phyloP scores from a whole-genome alignment of 1,139 yeast genomes.

The Geotrichum cucujoidarum region DNA sequence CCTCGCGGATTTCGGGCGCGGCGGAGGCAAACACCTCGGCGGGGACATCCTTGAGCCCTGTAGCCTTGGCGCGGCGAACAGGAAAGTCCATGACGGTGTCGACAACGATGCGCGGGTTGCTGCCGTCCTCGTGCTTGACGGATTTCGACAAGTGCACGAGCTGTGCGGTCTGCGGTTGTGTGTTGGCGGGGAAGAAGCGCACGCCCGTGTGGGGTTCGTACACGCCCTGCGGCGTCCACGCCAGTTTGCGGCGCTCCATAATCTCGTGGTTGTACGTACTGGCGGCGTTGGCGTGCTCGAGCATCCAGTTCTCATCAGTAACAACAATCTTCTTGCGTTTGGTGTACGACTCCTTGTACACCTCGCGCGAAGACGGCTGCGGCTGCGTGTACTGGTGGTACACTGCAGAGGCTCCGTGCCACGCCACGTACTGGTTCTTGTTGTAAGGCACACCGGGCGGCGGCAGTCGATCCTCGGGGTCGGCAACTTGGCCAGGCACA shows the following conservation, averaged over 20 bases:
- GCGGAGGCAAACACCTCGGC: constrained; percentile 46
- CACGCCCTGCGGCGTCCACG: constrained; percentile 50
- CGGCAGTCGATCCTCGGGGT: constrained; percentile 56
- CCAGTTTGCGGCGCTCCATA: constrained; percentile 53
- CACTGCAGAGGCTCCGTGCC: constrained; percentile 47
- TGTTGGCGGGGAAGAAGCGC: constrained; percentile 61
- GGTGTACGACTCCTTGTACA: constrained; percentile 20
- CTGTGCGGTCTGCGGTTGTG: constrained; percentile 59
- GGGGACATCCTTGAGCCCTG: constrained; percentile 63
- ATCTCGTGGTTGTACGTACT: constrained; percentile 62
- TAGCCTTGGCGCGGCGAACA: constrained; percentile 38
- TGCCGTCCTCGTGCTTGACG: constrained; percentile 19
- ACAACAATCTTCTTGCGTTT: constrained; percentile 39
- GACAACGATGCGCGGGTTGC: constrained; percentile 39
- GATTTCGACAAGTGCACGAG: constrained; percentile 36
- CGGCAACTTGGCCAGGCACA: constrained; percentile 75
- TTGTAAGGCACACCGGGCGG: constrained; percentile 43
- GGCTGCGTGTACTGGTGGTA: constrained; percentile 39
- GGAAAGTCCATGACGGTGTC: constrained; percentile 51
- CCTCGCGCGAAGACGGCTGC: constrained; percentile 38
- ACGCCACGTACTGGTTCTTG: constrained; percentile 48
- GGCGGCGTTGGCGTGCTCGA: constrained; percentile 75
- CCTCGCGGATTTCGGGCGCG: constrained; percentile 51
- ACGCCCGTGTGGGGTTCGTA: constrained; percentile 83
- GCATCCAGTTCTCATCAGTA: constrained; percentile 79